Percentiles rank a stretch among this genome's conserved stretches.
phyloP scores from a whole-genome alignment of 192 early-diverging fungal genomes.

The Piromyces finnis region DNA sequence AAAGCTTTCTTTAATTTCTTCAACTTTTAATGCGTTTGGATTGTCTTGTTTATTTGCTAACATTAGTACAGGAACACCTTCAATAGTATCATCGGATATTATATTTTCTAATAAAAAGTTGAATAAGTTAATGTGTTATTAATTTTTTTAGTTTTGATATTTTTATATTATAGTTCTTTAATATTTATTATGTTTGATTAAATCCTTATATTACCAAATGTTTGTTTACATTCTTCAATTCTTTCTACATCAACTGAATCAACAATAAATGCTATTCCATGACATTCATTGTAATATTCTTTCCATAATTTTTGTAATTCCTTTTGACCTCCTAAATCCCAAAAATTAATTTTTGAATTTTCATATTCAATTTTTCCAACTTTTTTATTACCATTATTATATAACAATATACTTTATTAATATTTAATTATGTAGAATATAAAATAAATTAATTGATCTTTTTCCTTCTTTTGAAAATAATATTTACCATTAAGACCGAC shows the following conservation, averaged over 20 bases:
- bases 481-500: conserved; percentile 85
- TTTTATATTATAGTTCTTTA: no score
- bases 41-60: conserved; percentile 88
- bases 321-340: conserved; percentile 85
- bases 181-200: no score
- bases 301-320: conserved; percentile 83
- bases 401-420: no score
- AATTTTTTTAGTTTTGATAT: background rate
- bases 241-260: conserved; percentile 68
- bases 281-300: conserved; percentile 82
- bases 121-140: no score
- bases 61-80: conserved; percentile 78
- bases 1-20: conserved; percentile 78
- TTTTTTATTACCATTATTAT: conserved; percentile 3
- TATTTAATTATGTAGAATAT: no score
- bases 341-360: conserved; percentile 62
- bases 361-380: conserved; percentile 62
- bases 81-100: conserved; percentile 50
- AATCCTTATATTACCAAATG: no score
- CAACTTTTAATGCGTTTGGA: conserved; percentile 43
- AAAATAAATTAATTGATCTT: no score
- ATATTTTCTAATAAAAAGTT: no score
- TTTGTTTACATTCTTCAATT: conserved; percentile 56
- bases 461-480: no score
- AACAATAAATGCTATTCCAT: conserved; percentile 84